Evolutionary conservation across 495 filamentous ascomycete species (phyloP).

Genomic region (Parachaetomium inaequale): DNA sequence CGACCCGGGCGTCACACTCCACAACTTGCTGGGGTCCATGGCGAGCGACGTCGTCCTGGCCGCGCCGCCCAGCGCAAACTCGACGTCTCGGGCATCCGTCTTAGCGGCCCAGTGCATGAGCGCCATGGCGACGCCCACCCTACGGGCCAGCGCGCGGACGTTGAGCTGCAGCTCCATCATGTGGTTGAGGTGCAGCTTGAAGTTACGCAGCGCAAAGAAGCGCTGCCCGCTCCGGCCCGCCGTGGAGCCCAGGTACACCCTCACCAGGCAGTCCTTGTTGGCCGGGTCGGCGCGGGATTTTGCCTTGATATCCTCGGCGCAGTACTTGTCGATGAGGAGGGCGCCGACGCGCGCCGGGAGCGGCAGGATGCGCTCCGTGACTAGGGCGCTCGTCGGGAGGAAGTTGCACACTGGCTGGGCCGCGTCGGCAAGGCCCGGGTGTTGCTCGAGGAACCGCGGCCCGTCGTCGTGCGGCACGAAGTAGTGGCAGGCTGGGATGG

Average conservation of each 20-base stretch:
- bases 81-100: background rate
- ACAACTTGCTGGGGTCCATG: background rate
- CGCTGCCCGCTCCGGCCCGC: background rate
- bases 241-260: background rate
- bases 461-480: background rate
- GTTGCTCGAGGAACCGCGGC: background rate
- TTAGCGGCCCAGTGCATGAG: background rate
- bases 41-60: background rate
- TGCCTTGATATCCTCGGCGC: background rate
- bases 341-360: background rate
- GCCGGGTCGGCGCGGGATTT: background rate
- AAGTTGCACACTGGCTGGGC: background rate
- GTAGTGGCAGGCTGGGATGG: background rate
- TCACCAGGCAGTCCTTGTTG: background rate
- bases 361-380: constrained; percentile 1
- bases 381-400: background rate
- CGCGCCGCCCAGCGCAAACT: constrained; percentile 8
- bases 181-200: background rate
- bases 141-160: background rate
- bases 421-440: background rate
- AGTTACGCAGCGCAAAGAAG: background rate
- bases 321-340: background rate
- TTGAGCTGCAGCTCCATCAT: constrained; percentile 1
- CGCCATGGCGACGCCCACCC: background rate
- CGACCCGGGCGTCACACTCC: background rate